Evolutionary conservation across 495 filamentous ascomycete species (phyloP).

Genomic region (Trichoderma erinaceum): DNA sequence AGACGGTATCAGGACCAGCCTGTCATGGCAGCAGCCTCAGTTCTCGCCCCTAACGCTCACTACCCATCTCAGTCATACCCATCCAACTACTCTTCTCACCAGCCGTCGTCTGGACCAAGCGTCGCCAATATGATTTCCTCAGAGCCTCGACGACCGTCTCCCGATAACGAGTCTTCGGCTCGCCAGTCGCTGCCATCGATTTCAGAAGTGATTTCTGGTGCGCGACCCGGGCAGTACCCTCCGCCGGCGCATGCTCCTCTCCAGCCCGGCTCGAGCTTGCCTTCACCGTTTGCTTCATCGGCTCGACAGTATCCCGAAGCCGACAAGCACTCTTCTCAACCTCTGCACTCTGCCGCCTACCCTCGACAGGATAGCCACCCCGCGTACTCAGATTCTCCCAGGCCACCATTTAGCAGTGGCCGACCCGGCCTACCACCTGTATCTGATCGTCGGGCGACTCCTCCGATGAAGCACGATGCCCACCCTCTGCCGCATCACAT

Average conservation of each 20-base stretch:
- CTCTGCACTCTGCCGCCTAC: constrained; percentile 28
- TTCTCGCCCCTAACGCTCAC: constrained; percentile 40
- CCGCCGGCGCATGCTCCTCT: constrained; percentile 29
- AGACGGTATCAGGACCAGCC: constrained; percentile 34
- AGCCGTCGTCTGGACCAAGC: constrained; percentile 28
- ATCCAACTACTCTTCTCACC: constrained; percentile 34
- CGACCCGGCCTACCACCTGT: constrained; percentile 30
- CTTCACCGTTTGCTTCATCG: constrained; percentile 30
- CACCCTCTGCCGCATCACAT: not conserved
- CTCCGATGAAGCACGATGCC: constrained; percentile 28
- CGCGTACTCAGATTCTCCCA: constrained; percentile 30
- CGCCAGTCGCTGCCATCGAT: constrained; percentile 46
- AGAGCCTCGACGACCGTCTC: constrained; percentile 38
- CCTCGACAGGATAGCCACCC: constrained; percentile 27
- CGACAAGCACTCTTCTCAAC: constrained; percentile 32
- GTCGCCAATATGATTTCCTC: constrained; percentile 42
- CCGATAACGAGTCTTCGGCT: constrained; percentile 34
- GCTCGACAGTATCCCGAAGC: constrained; percentile 24
- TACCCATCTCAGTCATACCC: constrained; percentile 35
- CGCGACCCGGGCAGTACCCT: constrained; percentile 32
- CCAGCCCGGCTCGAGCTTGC: constrained; percentile 24
- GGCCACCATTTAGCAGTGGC: constrained; percentile 23
- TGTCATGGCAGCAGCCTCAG: constrained; percentile 42
- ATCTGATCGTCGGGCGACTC: constrained; percentile 26
- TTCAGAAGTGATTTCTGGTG: constrained; percentile 40